phyloP scores from a whole-genome alignment of 768 basidiomycete species.

The Nevesoporus exiguus region DNA sequence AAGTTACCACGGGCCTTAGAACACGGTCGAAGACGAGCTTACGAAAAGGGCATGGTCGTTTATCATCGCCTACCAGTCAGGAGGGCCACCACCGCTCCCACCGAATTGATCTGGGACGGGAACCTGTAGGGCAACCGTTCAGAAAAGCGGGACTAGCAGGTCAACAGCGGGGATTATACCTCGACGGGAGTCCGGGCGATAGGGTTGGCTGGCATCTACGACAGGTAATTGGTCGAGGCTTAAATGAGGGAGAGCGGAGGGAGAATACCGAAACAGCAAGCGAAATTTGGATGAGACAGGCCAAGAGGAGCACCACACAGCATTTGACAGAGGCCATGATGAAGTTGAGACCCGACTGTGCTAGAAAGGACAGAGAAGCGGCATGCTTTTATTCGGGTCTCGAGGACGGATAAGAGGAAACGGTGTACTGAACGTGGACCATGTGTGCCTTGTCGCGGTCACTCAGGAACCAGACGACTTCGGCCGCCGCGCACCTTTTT shows the following conservation, averaged over 20 bases:
- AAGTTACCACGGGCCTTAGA: constrained; percentile 4
- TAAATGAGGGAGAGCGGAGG: no score
- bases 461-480: constrained; percentile 25
- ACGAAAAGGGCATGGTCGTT: constrained; percentile 5
- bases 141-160: background rate
- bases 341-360: constrained; percentile 1
- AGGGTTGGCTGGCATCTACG: constrained; percentile 13
- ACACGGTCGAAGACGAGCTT: constrained; percentile 1
- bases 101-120: constrained; percentile 22
- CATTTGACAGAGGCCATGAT: constrained; percentile 22
- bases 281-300: constrained; percentile 20
- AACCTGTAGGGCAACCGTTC: constrained; percentile 10
- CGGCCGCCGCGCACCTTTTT: constrained; percentile 23
- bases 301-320: constrained; percentile 20
- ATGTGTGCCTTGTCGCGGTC: constrained; percentile 18
- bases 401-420: constrained; percentile 23
- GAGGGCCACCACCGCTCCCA: constrained; percentile 9
- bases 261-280: constrained; percentile 23
- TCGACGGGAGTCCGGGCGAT: background rate
- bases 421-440: constrained; percentile 16
- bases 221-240: background rate
- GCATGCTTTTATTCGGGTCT: constrained; percentile 21
- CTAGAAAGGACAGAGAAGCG: background rate
- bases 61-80: constrained; percentile 28
- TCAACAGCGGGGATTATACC: constrained; percentile 9